Base-by-base conservation (phyloP, 2,329 filamentous ascomycete genomes). In the Meredithiella fracta region DNA sequence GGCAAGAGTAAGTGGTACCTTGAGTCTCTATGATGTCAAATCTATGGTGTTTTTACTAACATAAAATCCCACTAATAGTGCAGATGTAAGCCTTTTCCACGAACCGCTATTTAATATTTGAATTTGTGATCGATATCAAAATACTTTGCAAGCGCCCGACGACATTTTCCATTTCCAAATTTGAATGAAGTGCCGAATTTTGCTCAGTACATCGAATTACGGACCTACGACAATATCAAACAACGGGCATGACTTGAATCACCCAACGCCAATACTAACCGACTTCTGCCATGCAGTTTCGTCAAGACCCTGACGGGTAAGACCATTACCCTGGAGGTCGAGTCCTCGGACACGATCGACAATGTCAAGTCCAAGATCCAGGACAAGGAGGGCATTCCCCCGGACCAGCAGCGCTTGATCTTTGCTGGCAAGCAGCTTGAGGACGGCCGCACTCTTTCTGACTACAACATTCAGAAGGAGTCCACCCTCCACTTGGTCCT, bases 401-500 rank as follows among this genome's bases (percentile, higher is more conserved):
- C 90, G 64, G 91, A 96, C 76, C 90, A 96, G 75, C 91, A 97
- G 81, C 90, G 91, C 70, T 74, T 97, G 78, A 96, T 96, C 78
- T 97, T 97, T 73, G 90, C 90, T 67, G 90, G 91, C 73, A 96
- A 96, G 85, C 91, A 96, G 79, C 85, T 97, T 64, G 91, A 96
- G 82, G 91, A 97, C 78, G 90, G 90, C 75, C 86, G 90, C 69
- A 96, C 91, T 61, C 82, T 96, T 63, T 87, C 83, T 71, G 90
- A 96, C 78, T 96, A 96, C 85, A 96, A 96, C 80, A 96, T 97
- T 76, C 90, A 96, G 80, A 96, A 96, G 86, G 91, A 97, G 80
- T 96, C 91, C 58, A 97, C 91, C 64, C 90, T 97, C 67, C 91
- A 97, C 78, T 76, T 97, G 70, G 91, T 97, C 71, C 90, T 97